Evolutionary conservation across 257 asterid species (phyloP).

Genomic region (Scutellaria minor): DNA sequence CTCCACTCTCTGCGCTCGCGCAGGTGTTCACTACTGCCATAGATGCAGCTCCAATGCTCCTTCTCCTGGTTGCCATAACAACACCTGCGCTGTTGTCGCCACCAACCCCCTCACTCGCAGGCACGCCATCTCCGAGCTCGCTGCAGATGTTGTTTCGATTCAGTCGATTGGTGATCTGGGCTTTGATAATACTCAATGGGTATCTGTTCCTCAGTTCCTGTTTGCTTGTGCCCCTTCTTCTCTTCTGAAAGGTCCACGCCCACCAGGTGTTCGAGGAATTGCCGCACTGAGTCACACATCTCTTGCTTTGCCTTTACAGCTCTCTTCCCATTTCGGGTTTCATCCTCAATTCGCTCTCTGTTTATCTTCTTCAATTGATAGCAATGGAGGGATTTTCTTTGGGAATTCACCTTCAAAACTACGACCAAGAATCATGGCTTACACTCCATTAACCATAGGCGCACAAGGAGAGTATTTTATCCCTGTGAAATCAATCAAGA

Average conservation of each 20-base stretch:
- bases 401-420: slow-evolving; percentile 41
- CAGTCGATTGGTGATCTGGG: slow-evolving; percentile 28
- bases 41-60: slow-evolving; percentile 31
- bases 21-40: slow-evolving; percentile 48
- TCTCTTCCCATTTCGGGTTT: slow-evolving; percentile 55
- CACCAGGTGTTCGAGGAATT: slow-evolving; percentile 50
- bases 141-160: slow-evolving; percentile 48
- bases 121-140: slow-evolving; percentile 43
- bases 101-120: slow-evolving; percentile 49
- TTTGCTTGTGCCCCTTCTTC: slow-evolving; percentile 56
- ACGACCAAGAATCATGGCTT: slow-evolving; percentile 14
- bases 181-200: slow-evolving; percentile 26
- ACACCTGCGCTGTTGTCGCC: slow-evolving; percentile 49
- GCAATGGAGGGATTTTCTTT: slow-evolving; percentile 47
- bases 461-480: slow-evolving; percentile 51
- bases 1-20: slow-evolving; percentile 49
- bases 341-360: slow-evolving; percentile 52
- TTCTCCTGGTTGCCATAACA: slow-evolving; percentile 62
- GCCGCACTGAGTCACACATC: slow-evolving; percentile 51
- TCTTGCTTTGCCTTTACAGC: slow-evolving; percentile 53
- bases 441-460: slow-evolving; percentile 51
- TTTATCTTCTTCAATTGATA: slow-evolving; percentile 36
- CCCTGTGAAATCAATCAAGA: slow-evolving; percentile 42
- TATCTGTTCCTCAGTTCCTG: slow-evolving; percentile 37
- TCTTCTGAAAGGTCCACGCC: slow-evolving; percentile 46